Base-by-base conservation (phyloP, 2,329 filamentous ascomycete genomes). In the Sclerotinia minor region DNA sequence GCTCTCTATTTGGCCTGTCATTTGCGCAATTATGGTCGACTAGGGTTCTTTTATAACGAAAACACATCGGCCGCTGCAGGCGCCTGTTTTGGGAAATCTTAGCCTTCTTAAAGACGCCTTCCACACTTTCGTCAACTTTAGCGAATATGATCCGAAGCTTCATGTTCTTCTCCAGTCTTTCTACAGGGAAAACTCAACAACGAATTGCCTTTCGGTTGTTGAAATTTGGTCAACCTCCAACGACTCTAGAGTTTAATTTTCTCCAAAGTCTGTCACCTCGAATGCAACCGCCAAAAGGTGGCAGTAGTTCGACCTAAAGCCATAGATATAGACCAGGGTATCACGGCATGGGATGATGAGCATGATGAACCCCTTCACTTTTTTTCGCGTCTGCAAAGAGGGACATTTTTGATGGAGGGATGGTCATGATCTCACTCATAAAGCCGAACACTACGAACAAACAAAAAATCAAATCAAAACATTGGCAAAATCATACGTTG, bases 41-140 rank as follows among this genome's bases (percentile, higher is more conserved):
- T 9, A n/a, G 64, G 64, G 24, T 66, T 15, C 15, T 47, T 52
- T 29, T 53, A 45, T 32, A 67, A 64, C 47, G 57, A 67, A 58
- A 67, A 64, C 38, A 63, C 35, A 67, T 67, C 45, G 57, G 11
- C 57, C 65, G 65, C 65, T 67, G 65, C 65, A 67, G 65, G 65
- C 58, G 65, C 65, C 57, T 64, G 65, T 57, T 63, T 67, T 67
- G 35, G 65, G 45, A 63, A 21, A 64, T 53, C 50, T 53, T 59
- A 45, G 35, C 49, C n/a, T 26, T 64, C 49, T 41, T n/a, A 44
- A 58, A 58, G 64, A 60, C 53, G 44, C 53, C 64, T 52, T n/a
- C 29, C 17, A 66, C 53, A 49, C 64, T 54, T 41, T 64, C 32
- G 38, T 64, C 61, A 65, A n/a, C 52, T 57, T 65, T 59, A 65